Evolutionary conservation across 2,329 filamentous ascomycete species (phyloP), one percentile per base, ranked within the genome.

Genomic region (Colletotrichum sp.): DNA sequence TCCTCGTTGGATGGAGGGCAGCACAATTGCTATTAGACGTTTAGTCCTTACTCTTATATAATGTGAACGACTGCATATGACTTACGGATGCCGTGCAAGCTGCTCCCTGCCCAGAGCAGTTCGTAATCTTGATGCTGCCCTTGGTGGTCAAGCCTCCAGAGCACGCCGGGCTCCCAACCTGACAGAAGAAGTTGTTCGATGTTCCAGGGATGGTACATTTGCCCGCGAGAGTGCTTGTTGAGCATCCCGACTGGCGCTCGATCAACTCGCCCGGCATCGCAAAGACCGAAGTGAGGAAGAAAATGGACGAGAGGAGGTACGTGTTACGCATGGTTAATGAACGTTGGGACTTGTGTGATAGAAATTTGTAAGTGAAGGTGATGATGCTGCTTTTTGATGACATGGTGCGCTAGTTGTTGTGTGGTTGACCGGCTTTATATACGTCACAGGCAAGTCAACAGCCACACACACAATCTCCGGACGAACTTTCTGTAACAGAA

Each of bases 261-360:
- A 52, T 52, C 43, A 52, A 52, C 43, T 52, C 43, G 43, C 43
- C 43, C 43, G 43, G n/a, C 43, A 52, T 6, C n/a, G 43, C 43
- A 52, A 52, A 52, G n/a, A 52, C 43, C 43, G 43, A 52, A 21
- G 43, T 52, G 43, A 52, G 43, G 43, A 52, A 52, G 43, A 52
- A 5, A 21, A 21, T 52, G 43, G 43, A 52, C 10, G 43, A 52
- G 43, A 21, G 4, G 43, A 52, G n/a, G 43, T 52, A 52, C n/a
- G 43, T 52, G 2, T 52, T 21, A 21, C 4, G 43, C 43, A 52
- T 52, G 43, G 2, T 21, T 13, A 13, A 7, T 52, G 10, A 24
- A 13, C 6, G 2, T 52, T 1, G 43, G 6, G n/a, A 12, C 1
- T 52, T 1, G 39, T 13, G 43, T 5, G n/a, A 21, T 7, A 13